phyloP scores from a whole-genome alignment of 1,284 basidiomycete species.

The Malassezia dermatis region DNA sequence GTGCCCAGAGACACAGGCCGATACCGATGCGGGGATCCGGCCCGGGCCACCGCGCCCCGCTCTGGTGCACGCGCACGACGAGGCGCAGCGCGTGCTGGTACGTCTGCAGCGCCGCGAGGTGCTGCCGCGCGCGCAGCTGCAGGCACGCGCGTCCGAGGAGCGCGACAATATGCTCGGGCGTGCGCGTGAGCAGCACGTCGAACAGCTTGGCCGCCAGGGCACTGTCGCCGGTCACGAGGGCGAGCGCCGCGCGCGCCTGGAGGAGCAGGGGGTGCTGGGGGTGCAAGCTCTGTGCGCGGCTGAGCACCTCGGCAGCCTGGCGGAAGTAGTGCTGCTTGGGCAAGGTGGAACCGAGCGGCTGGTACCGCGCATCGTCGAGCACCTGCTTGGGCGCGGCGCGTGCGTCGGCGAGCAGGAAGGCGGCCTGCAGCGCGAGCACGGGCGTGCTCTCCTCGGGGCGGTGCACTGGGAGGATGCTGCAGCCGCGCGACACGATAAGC shows the following conservation, averaged over 20 bases:
- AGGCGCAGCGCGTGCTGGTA: slow-evolving; percentile 40
- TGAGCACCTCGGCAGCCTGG: slow-evolving; percentile 17
- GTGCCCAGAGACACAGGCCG: slow-evolving; percentile 40
- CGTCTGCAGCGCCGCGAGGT: slow-evolving; percentile 28
- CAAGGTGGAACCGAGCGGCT: slow-evolving; percentile 22
- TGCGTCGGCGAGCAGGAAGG: slow-evolving; percentile 26
- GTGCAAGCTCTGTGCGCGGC: slow-evolving; percentile 22
- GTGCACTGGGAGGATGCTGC: slow-evolving; percentile 23
- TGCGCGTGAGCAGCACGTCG: slow-evolving; percentile 26
- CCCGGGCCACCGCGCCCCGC: slow-evolving; percentile 26
- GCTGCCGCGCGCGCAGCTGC: slow-evolving; percentile 33
- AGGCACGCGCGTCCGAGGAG: slow-evolving; percentile 41
- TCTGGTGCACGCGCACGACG: slow-evolving; percentile 24
- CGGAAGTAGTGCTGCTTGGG: slow-evolving; percentile 27
- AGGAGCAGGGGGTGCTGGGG: slow-evolving; percentile 27
- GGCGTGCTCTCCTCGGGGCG: slow-evolving; percentile 27
- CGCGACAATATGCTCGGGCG: slow-evolving; percentile 31
- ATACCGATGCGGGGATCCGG: slow-evolving; percentile 45
- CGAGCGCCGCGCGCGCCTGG: slow-evolving; percentile 25
- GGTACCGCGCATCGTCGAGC: slow-evolving; percentile 33
- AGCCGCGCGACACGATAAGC: slow-evolving; percentile 25
- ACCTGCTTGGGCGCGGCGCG: slow-evolving; percentile 34
- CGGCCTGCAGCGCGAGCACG: slow-evolving; percentile 29
- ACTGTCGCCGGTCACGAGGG: slow-evolving; percentile 28
- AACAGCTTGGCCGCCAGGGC: slow-evolving; percentile 24